Conservation (phyloP, 2,329 filamentous ascomycete genomes). For the Diplodia intermedia region DNA sequence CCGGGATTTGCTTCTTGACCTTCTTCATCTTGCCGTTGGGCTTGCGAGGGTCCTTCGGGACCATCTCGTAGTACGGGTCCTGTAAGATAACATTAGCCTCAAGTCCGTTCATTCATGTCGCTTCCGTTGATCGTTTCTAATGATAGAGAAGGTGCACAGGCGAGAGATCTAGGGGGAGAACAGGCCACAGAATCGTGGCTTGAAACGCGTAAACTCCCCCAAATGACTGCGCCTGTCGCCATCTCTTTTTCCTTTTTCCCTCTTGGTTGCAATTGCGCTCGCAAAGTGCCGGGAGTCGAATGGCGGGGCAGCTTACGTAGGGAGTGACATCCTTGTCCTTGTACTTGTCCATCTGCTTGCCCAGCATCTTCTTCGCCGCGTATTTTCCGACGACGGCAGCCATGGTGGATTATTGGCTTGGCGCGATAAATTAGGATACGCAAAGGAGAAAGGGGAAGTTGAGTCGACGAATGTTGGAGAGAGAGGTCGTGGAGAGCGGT, state of each 20-base stretch:
- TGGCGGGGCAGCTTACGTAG: constrained; percentile 45
- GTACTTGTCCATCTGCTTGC: constrained; percentile 57
- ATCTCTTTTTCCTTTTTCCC: not conserved
- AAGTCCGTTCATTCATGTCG: constrained; percentile 4
- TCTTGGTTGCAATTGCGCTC: not conserved
- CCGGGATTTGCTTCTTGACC: constrained; percentile 81
- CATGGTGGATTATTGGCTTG: constrained; percentile 46
- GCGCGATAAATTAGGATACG: constrained; percentile 22
- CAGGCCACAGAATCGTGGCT: constrained; percentile 1
- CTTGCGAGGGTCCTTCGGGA: constrained; percentile 71
- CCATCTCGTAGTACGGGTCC: constrained; percentile 89
- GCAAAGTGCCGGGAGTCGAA: not conserved
- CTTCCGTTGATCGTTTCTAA: not conserved
- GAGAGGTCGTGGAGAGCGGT: constrained; percentile 5
- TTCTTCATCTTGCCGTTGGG: constrained; percentile 76
- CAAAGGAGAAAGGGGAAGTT: constrained; percentile 11
- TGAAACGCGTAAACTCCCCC: not conserved
- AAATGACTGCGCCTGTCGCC: not conserved
- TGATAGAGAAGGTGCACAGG: not conserved
- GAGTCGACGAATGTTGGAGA: not conserved
- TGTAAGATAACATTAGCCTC: constrained; percentile 48
- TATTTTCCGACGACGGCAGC: constrained; percentile 55
- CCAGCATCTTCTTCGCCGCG: constrained; percentile 58
- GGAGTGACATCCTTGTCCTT: constrained; percentile 51
- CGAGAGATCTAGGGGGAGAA: not conserved